These are phyloP conservation scores for Linaria vulgaris DNA, from an alignment of 257 asterid species.

Conservation along the genomic window DNA sequence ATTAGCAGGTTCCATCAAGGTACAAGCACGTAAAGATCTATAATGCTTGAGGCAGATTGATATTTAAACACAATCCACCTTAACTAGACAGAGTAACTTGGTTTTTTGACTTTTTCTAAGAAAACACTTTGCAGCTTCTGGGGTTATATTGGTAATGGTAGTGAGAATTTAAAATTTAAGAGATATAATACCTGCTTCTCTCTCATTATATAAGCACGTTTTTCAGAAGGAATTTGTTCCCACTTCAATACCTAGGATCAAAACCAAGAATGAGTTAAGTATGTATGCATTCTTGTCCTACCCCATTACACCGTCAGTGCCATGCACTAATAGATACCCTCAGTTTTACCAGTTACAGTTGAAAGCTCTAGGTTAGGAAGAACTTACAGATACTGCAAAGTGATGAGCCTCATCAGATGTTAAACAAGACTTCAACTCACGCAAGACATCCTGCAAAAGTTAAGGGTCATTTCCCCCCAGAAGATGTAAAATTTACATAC, in stretches of 20 bases:
- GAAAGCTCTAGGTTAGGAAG: not conserved
- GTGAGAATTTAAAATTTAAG: slow-evolving; percentile 10
- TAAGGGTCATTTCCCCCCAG: slow-evolving; percentile 8
- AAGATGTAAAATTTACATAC: slow-evolving; percentile 5
- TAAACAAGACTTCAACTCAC: slow-evolving; percentile 64
- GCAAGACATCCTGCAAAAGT: slow-evolving; percentile 69
- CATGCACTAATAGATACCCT: slow-evolving; percentile 20
- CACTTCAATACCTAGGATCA: slow-evolving; percentile 63
- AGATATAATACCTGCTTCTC: slow-evolving; percentile 72
- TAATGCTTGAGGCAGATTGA: not conserved
- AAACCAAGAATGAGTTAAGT: slow-evolving; percentile 23
- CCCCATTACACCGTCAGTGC: not conserved
- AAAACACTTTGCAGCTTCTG: slow-evolving; percentile 7
- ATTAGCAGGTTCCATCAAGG: too few species aligned
- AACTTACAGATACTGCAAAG: slow-evolving; percentile 80
- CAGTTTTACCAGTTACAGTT: not conserved
- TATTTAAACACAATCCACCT: not conserved
- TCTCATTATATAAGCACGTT: slow-evolving; percentile 84
- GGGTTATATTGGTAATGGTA: not conserved
- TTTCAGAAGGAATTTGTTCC: slow-evolving; percentile 88
- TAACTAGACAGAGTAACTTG: not conserved
- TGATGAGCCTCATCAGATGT: slow-evolving; percentile 69
- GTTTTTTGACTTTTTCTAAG: not conserved
- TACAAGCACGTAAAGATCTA: too few species aligned
- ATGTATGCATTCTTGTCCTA: not conserved